phyloP scores from a whole-genome alignment of 2,329 filamentous ascomycete species.

The Akanthomyces dipterigenus region DNA sequence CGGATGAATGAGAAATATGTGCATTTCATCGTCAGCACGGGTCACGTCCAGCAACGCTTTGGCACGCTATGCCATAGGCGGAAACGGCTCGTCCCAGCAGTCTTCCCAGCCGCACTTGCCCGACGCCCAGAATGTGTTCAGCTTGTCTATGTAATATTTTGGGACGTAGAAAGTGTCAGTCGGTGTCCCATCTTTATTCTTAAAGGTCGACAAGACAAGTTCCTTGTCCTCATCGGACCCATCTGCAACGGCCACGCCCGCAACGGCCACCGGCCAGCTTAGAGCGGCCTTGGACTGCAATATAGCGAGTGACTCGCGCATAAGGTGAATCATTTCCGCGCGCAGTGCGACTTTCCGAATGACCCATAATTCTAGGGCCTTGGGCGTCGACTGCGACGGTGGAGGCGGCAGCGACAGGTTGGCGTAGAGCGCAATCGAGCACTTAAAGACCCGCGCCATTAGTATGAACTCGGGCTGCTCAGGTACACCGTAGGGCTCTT shows the following conservation, averaged over 20 bases:
- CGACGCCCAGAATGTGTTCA: not conserved
- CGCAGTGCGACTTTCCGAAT: not conserved
- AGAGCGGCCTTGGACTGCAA: not conserved
- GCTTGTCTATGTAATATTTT: not conserved
- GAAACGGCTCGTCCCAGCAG: not conserved
- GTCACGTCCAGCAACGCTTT: not conserved
- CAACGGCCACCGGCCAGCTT: not conserved
- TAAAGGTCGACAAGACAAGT: not conserved
- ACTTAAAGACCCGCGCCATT: not conserved
- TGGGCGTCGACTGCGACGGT: not conserved
- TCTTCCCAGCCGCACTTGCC: slow-evolving; percentile 1
- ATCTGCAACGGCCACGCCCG: not conserved
- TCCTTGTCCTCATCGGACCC: not conserved
- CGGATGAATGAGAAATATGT: no score
- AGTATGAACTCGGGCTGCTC: not conserved
- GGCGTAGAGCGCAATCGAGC: not conserved
- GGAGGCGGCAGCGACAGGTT: not conserved
- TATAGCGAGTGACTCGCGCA: not conserved
- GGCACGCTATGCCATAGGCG: not conserved
- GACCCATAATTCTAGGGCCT: not conserved
- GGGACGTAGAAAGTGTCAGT: not conserved
- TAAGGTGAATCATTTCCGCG: not conserved
- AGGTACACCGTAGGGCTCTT: not conserved
- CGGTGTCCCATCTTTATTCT: not conserved
- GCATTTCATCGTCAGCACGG: no score